Evolutionary conservation across 208 protist genomes (phyloP), one percentile per base, ranked within the genome.

Genomic region (Leishmania amazonensis): DNA sequence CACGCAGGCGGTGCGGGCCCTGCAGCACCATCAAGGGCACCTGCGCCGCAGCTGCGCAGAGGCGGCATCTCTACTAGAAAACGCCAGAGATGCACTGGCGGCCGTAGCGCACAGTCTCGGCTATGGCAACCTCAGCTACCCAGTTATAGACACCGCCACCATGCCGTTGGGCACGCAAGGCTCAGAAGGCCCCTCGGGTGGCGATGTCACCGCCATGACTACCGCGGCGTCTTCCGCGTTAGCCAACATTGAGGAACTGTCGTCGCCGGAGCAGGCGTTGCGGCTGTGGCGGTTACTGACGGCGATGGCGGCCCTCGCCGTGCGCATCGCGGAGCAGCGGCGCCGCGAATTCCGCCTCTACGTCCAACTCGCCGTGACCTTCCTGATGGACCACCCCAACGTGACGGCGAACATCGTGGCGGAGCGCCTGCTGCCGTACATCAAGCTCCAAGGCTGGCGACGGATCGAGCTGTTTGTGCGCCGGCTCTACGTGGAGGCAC

Each of bases 401-500:
- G 47, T 83, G 17, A 87, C 90, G 5, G 90, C 85, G 0, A 83
- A 68, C n/a, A 82, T 96, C 54, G 89, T 87, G 42, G 71, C 79
- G 17, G 62, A 71, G 54, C 86, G 85, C 24, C 87, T 96, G 64
- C 83, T 96, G 70, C 92, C 92, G 19, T 92, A 89, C 72, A 81
- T 91, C 47, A 81, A 77, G 31, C 83, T 76, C 7, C 60, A 88
- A 15, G 88, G 93, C 24, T 96, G 93, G 90, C 49, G 81, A 3
- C 79, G 86, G 62, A 68, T 94, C 31, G 89, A 96, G 75, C 83
- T 85, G 58, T 78, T 90, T 31, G 80, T 90, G 58, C 87, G 89
- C 19, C 83, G 87, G 3, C 84, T 95, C 13, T 92, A 93, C 58
- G 87, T 94, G 40, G 89, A 94, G 72, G 84, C 88, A 6, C 81